Base-by-base conservation (phyloP, 108 stramenopile species). In the Pseudonitzschia delicatissima region DNA sequence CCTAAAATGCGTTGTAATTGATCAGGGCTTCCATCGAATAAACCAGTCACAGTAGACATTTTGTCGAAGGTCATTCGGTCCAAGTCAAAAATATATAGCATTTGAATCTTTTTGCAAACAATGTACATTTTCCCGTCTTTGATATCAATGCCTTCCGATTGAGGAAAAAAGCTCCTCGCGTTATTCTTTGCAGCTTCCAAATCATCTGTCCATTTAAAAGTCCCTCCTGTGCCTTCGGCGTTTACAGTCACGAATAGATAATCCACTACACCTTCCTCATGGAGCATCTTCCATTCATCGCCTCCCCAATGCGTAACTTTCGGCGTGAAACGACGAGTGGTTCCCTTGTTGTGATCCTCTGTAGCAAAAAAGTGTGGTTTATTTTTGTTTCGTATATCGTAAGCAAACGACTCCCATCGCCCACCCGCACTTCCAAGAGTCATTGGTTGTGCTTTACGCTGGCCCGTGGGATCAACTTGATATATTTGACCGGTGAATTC, bases 391-490 rank as follows among this genome's bases (percentile, higher is more conserved):
- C 78, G 67, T 40, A 63, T 51, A 50, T 85, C 84, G 33, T 75
- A 85, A 11, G 84, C 72, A 66, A 85, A 76, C 27, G 78, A 40
- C 36, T 85, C 81, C 74, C 73, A 85, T 32, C 67, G 28, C 32
- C 83, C 83, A 18, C 74, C 66, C 27, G 64, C 69, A 29, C 45
- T 69, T 40, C 83, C 77, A 27, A 90, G 42, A 45, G 71, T 71
- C 60, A 75, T 63, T 34, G 55, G 2, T 64, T 65, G 23, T n/a
- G 78, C 59, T 33, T 37, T 13, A 23, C 83, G 64, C n/a, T 37
- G 33, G 18, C 82, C 85, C 59, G 77, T 67, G 2, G 88, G 86
- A 73, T 85, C 83, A 2, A 85, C 80, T 67, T 85, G 82, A 57
- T 73, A 86, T 27, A 77, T 68, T 35, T 76, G 61, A 11, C 86